Evolutionary conservation across 106 monocot genomes (phyloP).

Genomic region (Dendrobium chrysotoxum): DNA sequence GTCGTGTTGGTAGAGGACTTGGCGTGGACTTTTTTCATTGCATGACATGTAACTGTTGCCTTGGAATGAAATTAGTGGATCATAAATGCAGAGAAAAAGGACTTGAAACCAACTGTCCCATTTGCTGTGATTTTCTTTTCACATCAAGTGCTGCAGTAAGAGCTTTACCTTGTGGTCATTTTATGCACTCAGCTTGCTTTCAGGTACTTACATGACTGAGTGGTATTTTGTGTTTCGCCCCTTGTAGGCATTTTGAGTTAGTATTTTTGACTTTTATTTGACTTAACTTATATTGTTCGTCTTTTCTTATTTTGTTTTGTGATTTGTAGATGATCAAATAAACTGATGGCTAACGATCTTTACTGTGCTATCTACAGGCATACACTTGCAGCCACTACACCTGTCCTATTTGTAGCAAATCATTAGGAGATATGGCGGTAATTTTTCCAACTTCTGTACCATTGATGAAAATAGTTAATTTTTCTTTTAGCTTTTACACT

Average conservation of each 20-base stretch:
- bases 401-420: constrained; percentile 97
- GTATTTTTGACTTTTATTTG: constrained; percentile 93
- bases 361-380: constrained; percentile 38
- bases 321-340: neutral
- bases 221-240: constrained; percentile 72
- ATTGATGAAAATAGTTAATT: neutral
- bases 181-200: constrained; percentile 99
- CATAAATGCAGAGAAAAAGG: constrained; percentile 90
- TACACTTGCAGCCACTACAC: constrained; percentile 94
- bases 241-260: constrained; percentile 45
- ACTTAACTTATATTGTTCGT: constrained; percentile 59
- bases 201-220: constrained; percentile 81
- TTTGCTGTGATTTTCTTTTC: constrained; percentile 95
- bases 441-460: constrained; percentile 5
- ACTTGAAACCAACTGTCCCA: constrained; percentile 90
- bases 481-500: neutral
- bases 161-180: constrained; percentile 94
- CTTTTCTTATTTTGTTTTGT: neutral
- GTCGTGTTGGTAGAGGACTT: constrained; percentile 93
- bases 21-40: constrained; percentile 97
- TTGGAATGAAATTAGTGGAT: constrained; percentile 88
- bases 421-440: constrained; percentile 99
- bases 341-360: constrained; percentile 7
- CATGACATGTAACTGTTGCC: constrained; percentile 97
- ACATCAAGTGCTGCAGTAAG: constrained; percentile 87